These are phyloP conservation scores for Apodospora peruviana DNA, from an alignment of 495 filamentous ascomycete species.

Conservation along the genomic window DNA sequence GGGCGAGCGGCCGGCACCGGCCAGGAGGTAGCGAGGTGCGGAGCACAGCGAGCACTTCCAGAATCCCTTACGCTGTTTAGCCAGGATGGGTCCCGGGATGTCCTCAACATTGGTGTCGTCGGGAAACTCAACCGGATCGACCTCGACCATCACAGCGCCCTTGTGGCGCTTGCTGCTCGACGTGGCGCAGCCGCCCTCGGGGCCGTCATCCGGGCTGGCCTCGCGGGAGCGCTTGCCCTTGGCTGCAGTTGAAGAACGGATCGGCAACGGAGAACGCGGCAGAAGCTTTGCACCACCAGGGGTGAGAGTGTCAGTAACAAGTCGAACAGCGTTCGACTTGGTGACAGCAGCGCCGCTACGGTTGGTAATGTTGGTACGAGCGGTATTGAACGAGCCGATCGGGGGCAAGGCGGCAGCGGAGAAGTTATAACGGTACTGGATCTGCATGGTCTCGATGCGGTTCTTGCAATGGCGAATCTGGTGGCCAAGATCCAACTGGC, in stretches of 20 bases:
- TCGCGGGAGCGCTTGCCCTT: too few species aligned
- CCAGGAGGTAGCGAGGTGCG: slow-evolving; percentile 33
- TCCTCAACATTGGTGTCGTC: background rate
- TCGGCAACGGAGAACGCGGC: too few species aligned
- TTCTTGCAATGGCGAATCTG: slow-evolving; percentile 38
- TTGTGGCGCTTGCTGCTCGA: slow-evolving; percentile 6
- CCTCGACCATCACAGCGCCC: background rate
- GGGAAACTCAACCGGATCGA: background rate
- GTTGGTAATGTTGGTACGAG: too few species aligned
- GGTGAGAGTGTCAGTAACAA: too few species aligned
- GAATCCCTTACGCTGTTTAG: slow-evolving; percentile 35
- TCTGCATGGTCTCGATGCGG: slow-evolving; percentile 28
- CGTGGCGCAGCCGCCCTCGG: background rate
- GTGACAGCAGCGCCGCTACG: too few species aligned
- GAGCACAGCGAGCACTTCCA: slow-evolving; percentile 42
- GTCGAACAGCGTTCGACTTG: too few species aligned
- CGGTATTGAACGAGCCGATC: background rate
- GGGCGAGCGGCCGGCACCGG: slow-evolving; percentile 31
- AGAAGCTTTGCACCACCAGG: too few species aligned
- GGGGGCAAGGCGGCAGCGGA: background rate
- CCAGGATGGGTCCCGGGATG: slow-evolving; percentile 1
- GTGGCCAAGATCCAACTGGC: slow-evolving; percentile 34
- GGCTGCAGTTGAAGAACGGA: too few species aligned
- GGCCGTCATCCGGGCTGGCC: background rate
- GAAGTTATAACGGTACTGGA: slow-evolving; percentile 8